Base-by-base conservation (phyloP, 352 stramenopile species). In the Phytophthora pisi region DNA sequence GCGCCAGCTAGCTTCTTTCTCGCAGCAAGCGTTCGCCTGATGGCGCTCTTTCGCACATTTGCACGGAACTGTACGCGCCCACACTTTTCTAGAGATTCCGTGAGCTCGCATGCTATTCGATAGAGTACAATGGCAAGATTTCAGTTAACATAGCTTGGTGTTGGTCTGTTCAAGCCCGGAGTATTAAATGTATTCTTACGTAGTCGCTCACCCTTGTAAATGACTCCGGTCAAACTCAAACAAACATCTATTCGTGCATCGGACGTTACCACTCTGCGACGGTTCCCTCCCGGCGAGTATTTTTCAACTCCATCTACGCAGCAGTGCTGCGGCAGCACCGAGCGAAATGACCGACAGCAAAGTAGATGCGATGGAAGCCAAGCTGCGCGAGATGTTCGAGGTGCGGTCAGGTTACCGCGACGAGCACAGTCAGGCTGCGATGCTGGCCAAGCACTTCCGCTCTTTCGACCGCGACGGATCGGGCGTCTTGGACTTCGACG, bases 401-500 rank as follows among this genome's bases (percentile, higher is more conserved):
- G 66, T 89, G 64, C 88, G 90, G 54, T 90, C 83, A 1, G 86
- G 86, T 3, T 92, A 92, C 72, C 81, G 84, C 28, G 86, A 92
- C 43, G 68, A 76, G 16, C 61, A 63, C 24, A 65, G 72, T 30
- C 86, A 93, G 59, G 56, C 72, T 18, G 78, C 81, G 9, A 36
- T 92, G 34, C 61, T 93, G 0, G 77, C 88, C 46, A 80, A 82
- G 42, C 83, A 91, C 52, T 97, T 97, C 57, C 82, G 79, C 18
- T 75, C 58, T 28, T 97, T 97, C 52, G 90, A 97, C 62, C 56
- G 52, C 6, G 87, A 95, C 23, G 69, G 64, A 10, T 96, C 79
- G 0, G 89, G 89, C 4, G 69, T 85, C 7, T 72, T 97, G 23
- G 87, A 95, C 66, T 95, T 92, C 67, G 86, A 97, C 57, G 90